phyloP scores from a whole-genome alignment of 2,329 filamentous ascomycete genomes.

The Epichloe brachyelytri region DNA sequence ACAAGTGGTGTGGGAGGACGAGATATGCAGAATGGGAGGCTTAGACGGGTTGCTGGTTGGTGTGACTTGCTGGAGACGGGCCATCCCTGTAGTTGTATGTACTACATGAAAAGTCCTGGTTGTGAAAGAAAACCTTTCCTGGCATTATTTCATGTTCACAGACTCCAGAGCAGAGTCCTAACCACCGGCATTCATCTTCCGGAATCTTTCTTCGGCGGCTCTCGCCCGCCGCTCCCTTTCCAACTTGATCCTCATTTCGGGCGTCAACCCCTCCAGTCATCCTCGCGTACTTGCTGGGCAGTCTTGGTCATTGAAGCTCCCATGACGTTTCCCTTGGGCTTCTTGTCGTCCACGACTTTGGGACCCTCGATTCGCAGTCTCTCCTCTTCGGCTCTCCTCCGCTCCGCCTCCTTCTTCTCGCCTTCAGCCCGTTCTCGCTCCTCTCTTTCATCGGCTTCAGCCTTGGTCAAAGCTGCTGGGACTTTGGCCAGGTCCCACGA shows the following conservation, averaged over 20 bases:
- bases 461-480: conserved; percentile 54
- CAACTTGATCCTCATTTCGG: conserved; percentile 71
- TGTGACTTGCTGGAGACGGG: too few relatives aligned
- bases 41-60: too few relatives aligned
- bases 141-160: too few relatives aligned
- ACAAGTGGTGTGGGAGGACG: too few relatives aligned
- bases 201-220: conserved; percentile 80
- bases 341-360: conserved; percentile 37
- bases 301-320: conserved; percentile 52
- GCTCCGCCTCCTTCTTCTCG: conserved; percentile 53
- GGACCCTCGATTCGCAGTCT: conserved; percentile 55
- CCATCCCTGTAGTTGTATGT: too few relatives aligned
- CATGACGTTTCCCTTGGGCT: conserved; percentile 36
- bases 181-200: conserved; percentile 34
- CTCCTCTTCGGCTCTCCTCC: conserved; percentile 63
- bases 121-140: too few relatives aligned
- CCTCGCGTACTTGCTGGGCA: conserved; percentile 67
- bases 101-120: too few relatives aligned
- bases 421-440: conserved; percentile 58
- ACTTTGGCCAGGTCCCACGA: conserved; percentile 68
- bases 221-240: conserved; percentile 83
- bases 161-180: conserved; percentile 5
- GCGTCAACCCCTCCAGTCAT: conserved; percentile 71
- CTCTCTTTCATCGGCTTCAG: conserved; percentile 57
- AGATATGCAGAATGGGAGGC: too few relatives aligned